A percentile compares a stretch with the other conserved stretches of the same genome.
Conservation (phyloP, 2,329 filamentous ascomycete genomes). For the Aspergillus carbonarius region DNA sequence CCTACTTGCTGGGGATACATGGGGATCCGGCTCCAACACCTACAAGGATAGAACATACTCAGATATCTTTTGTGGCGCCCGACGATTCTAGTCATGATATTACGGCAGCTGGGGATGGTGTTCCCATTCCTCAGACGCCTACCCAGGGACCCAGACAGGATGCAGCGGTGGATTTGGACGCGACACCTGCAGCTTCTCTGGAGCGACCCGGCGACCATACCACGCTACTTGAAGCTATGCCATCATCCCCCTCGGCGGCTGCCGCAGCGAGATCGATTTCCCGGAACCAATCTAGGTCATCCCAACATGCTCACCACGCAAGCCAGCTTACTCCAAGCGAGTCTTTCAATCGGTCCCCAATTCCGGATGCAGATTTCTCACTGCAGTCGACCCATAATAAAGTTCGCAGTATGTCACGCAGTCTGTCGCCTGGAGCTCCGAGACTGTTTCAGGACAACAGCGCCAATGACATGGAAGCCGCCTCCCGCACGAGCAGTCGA, state of each 20-base stretch:
- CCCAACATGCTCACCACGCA: conserved; percentile 21
- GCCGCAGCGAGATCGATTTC: conserved; percentile 43
- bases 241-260: conserved; percentile 47
- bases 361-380: conserved; percentile 23
- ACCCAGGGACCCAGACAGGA: conserved; percentile 17
- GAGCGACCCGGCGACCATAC: conserved; percentile 32
- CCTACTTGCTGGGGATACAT: conserved; percentile 42
- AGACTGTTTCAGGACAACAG: conserved; percentile 29
- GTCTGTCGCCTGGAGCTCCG: conserved; percentile 27
- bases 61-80: conserved; percentile 27
- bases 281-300: conserved; percentile 36
- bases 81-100: conserved; percentile 24
- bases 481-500: conserved; percentile 26
- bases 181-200: conserved; percentile 15
- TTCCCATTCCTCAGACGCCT: conserved; percentile 21
- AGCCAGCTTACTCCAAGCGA: conserved; percentile 25
- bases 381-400: conserved; percentile 29
- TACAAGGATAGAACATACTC: conserved; percentile 21
- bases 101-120: conserved; percentile 17
- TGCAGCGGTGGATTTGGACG: conserved; percentile 19
- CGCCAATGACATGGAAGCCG: conserved; percentile 23
- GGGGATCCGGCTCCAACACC: conserved; percentile 22
- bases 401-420: conserved; percentile 27
- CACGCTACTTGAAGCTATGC: conserved; percentile 42
- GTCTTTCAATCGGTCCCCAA: conserved; percentile 20